Base-by-base conservation (phyloP, 2,329 filamentous ascomycete genomes). In the Fusarium sp. region DNA sequence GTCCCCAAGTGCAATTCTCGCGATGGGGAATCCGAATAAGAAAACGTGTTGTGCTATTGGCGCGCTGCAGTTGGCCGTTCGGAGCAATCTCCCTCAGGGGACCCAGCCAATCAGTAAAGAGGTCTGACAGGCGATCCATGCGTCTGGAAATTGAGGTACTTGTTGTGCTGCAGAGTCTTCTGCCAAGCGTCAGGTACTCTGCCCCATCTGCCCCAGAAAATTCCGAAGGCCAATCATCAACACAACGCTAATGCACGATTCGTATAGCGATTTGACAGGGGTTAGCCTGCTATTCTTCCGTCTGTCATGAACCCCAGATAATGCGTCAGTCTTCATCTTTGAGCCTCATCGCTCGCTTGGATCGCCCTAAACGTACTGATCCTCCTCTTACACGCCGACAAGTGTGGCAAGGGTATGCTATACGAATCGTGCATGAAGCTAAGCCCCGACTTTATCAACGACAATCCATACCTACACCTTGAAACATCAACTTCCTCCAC, bases 1-100 rank as follows among this genome's bases (percentile, higher is more conserved):
- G 35, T 49, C 45, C 46, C 25, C 13, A 50, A 35, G 22, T 36
- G 14, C 53, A 52, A 49, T 67, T 67, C 55, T 71, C 69, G 62
- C 25, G 62, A 75, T 71, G 56, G 52, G 29, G 60, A 67, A 71
- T 53, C 66, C 71, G 67, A 74, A 75, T 74, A 75, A 75, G 72
- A 76, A 75, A 76, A 70, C 72, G 74, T 76, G 72, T 76, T 75
- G 71, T 76, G 46, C 74, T 60, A 76, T 76, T 76, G 74, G 74
- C 54, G 66, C 65, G 60, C 55, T 57, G 58, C 42, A 45, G 57
- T 45, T 45, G 42, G 45, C 18, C 53, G 20, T 46, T 61, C 62
- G 15, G 47, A 60, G 59, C 46, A 75, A 57, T 75, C 55, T 73
- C 65, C 50, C 50, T 60, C 59, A 72, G 71, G 73, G 68, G 62